Base-by-base conservation (phyloP, 1,284 basidiomycete species). In the Ustilago nuda region DNA sequence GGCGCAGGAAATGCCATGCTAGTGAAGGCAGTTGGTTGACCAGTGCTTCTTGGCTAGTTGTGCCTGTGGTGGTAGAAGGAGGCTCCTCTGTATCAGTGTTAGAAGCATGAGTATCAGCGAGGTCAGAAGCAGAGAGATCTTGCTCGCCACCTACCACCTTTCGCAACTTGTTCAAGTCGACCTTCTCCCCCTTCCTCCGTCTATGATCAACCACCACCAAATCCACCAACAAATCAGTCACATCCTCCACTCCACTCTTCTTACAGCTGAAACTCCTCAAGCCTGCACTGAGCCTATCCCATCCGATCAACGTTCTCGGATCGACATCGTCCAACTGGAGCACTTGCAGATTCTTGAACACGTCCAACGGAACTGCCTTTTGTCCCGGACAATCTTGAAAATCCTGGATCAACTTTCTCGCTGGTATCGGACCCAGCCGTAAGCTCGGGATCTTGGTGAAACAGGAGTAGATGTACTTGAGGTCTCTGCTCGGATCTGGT, bases 391-490 rank as follows among this genome's bases (percentile, higher is more conserved):
- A 88, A 65, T 94, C 92, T 41, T 91, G 89, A 11, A 83, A 89
- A 82, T 93, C 93, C 8, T 89, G 86, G 32, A 95, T 91, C 62
- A 91, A 69, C 45, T 78, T 4, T 90, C 90, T 4, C 90, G 89
- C 68, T 92, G 87, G n/a, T 88, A 87, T 43, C 1, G 84, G 84
- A 2, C 76, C 76, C 35, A 87, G 67, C 12, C 79, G 64, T 53
- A 96, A 88, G 2, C 93, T 91, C 17, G 94, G 93, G 0, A 95
- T 88, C 87, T 93, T 94, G 36, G 93, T 95, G 87, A 95, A 93
- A 82, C 91, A 90, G 83, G 93, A 93, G 87, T 91, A 95, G 77
- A 95, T 89, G 87, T 91, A 94, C 84, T 91, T 93, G 86, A 95
- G 89, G 80, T 94, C 72, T 30, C 54, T 67, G 9, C 76, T 91